A percentile compares a stretch with the other conserved stretches of the same genome.
Conservation (phyloP, 371 early-diverging fungal genomes). For the Choanephora cucurbitarum region DNA sequence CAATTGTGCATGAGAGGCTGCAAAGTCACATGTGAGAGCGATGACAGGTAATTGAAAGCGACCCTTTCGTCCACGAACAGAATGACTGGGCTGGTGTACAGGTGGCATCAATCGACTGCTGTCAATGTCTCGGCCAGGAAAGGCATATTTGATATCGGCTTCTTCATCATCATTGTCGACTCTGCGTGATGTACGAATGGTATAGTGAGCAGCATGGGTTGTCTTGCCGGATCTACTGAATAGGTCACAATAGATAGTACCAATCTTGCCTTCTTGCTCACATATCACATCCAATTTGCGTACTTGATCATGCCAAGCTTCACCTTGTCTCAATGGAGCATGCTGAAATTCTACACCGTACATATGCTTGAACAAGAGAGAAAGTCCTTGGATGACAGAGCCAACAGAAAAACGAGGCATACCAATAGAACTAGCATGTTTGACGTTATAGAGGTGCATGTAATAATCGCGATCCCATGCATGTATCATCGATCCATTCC, state of each 20-base stretch:
- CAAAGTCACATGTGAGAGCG: slow-evolving; percentile 77
- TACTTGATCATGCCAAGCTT: slow-evolving; percentile 90
- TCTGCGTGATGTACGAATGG: slow-evolving; percentile 87
- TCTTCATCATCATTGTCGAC: slow-evolving; percentile 79
- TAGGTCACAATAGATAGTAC: slow-evolving; percentile 93
- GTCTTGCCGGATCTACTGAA: slow-evolving; percentile 77
- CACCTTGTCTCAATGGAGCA: slow-evolving; percentile 60
- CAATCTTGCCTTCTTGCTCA: slow-evolving; percentile 80
- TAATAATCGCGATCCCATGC: slow-evolving; percentile 89
- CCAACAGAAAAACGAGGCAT: slow-evolving; percentile 85
- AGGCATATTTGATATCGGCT: slow-evolving; percentile 43
- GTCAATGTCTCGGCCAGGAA: slow-evolving; percentile 37
- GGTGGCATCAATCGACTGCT: slow-evolving; percentile 33
- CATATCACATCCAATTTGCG: slow-evolving; percentile 85
- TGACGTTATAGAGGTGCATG: slow-evolving; percentile 39
- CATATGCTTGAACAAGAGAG: slow-evolving; percentile 74
- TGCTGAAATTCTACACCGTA: slow-evolving; percentile 87
- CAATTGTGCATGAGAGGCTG: slow-evolving; percentile 33
- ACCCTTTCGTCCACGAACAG: slow-evolving; percentile 48
- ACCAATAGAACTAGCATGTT: slow-evolving; percentile 16
- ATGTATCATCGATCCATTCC: slow-evolving; percentile 23
- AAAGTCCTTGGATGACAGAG: slow-evolving; percentile 84
- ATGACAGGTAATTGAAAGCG: slow-evolving; percentile 77
- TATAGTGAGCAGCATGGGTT: slow-evolving; percentile 92
- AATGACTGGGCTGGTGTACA: slow-evolving; percentile 18